Conservation (phyloP, 768 basidiomycete species). For the Lenzites betulinus region DNA sequence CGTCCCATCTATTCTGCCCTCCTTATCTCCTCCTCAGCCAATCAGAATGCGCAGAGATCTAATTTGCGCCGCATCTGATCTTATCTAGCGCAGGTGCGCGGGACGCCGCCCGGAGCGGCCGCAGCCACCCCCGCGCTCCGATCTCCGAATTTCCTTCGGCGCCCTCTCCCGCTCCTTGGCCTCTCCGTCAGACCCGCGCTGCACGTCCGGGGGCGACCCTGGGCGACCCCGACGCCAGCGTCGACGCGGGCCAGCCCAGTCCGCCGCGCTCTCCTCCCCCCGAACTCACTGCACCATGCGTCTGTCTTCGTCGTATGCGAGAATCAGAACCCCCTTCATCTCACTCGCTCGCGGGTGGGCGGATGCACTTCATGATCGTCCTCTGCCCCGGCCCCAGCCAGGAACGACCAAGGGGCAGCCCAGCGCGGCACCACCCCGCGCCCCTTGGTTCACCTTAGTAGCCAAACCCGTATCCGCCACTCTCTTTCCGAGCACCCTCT, state of each 20-base stretch:
- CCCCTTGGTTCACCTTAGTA: conserved; percentile 7
- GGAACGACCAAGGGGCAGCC: conserved; percentile 9
- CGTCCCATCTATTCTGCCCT: conserved; percentile 6
- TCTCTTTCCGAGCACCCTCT: not conserved
- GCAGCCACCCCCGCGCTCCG: conserved; percentile 3
- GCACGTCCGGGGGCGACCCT: no score
- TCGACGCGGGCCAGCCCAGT: no score
- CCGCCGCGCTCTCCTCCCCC: not conserved
- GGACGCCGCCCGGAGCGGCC: conserved; percentile 17
- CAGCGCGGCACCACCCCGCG: not conserved
- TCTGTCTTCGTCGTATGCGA: conserved; percentile 5
- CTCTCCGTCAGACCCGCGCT: no score
- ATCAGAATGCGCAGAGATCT: conserved; percentile 11
- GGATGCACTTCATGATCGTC: conserved; percentile 17
- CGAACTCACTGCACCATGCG: conserved; percentile 2
- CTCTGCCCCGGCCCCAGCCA: not conserved
- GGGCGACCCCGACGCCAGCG: no score
- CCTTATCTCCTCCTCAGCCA: conserved; percentile 15
- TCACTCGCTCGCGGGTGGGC: not conserved
- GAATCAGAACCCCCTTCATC: conserved; percentile 1
- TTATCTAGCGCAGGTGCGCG: conserved; percentile 16
- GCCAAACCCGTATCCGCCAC: conserved; percentile 12
- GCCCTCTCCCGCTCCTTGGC: not conserved
- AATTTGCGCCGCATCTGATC: conserved; percentile 11
- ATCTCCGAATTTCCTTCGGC: not conserved